Evolutionary conservation across 1,139 yeast genomes (phyloP), one percentile per base, ranked within the genome.

Genomic region (Pichia sp.): DNA sequence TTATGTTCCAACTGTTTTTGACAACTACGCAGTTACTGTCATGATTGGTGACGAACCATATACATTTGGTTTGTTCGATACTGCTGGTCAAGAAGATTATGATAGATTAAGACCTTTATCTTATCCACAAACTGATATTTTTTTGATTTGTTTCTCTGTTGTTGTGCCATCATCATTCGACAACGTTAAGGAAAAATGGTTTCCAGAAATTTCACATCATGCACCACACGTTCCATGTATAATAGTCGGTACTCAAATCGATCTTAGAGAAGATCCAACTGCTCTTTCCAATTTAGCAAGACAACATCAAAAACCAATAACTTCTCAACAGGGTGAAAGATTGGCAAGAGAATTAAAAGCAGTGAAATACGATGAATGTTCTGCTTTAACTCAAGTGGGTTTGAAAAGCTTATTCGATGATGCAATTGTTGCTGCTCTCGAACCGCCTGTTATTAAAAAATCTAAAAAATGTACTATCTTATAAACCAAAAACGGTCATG

Each of bases 51-150:
- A 89, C 62, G 97, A 89, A 66, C 97, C 97, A 34, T 89, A 87
- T 65, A 91, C 96, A 19, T 76, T 91, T 57, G 97, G 97, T 14
- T 71, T 91, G 50, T 91, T 89, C 61, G 98, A 91, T 69, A 91
- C 98, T 35, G 97, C 98, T 18, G 98, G 98, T 35, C 98, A 91
- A 70, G 97, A 89, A 74, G 97, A 91, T 70, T 91, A 91, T 64
- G 98, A 91, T 66, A 77, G 98, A 62, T 72, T 91, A 61, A 85
- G 98, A 68, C 98, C 98, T 10, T 75, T 91, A 56, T 83, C 95
- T 45, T 91, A 91, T 64, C 97, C 98, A 19, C 91, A 93, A 43
- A 91, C 98, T 14, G 97, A 89, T 63, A 96, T 91, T 37, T 91
- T 91, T 62, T 73, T 91, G 56, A 95, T 88, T 41, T 89, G 97